Base-by-base conservation (phyloP, 2,329 filamentous ascomycete species). In the Fusarium irregulare region DNA sequence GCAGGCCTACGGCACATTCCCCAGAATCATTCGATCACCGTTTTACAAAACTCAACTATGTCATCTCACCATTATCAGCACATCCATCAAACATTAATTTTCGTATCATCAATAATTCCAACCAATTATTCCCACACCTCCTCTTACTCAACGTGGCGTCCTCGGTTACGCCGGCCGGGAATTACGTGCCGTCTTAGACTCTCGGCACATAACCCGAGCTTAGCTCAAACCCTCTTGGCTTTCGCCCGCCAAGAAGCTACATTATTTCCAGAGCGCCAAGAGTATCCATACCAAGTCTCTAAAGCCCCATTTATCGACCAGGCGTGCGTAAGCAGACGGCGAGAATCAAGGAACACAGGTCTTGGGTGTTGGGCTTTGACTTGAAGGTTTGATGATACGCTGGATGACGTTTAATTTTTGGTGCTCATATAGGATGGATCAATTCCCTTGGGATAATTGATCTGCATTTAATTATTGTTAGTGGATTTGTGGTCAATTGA, bases 111-210 rank as follows among this genome's bases (percentile, higher is more conserved):
- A 4, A 10, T 20, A 16, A 4, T 34, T 2, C 2, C 3, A 6
- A n/a, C 18, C 34, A 37, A 37, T 37, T 18, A 25, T 9, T 25
- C 7, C 18, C 18, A 11, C 8, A 0, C 4, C 6, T 10, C 34
- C 18, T 10, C 16, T 18, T 2, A 9, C 2, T 10, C 2, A 18
- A 11, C 16, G 34, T 37, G 34, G 27, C 32, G 23, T 30, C 9
- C 7, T n/a, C 60, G 62, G 62, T 37, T 65, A 65, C 51, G 7
- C 34, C 62, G 62, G 62, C 62, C 62, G 62, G 62, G 60, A 65
- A 44, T 60, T 59, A 11, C 8, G 60, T 65, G 62, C 62, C 62
- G 62, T 11, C 20, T 20, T 14, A 37, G 11, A 27, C 46, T 60
- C 54, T 53, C 62, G 62, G 62, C 62, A 65, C 23, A 7, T 40